phyloP scores from a whole-genome alignment of 345 rosid species.

The Sisymbrium altissimum region DNA sequence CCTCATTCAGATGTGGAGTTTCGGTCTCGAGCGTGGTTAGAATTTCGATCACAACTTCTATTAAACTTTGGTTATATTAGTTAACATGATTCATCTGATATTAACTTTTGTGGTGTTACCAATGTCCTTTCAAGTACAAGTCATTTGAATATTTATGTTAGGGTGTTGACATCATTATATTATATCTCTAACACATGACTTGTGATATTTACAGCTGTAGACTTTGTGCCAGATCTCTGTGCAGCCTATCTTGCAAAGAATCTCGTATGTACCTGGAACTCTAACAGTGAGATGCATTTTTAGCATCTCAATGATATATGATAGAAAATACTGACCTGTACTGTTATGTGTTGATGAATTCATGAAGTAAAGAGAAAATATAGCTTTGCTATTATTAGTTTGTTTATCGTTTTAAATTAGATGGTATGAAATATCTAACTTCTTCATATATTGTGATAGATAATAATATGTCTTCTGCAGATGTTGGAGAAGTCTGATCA shows the following conservation, averaged over 20 bases:
- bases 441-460: too few species aligned
- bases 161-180: conserved; percentile 1
- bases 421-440: too few species aligned
- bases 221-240: conserved; percentile 56
- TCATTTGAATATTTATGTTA: too few species aligned
- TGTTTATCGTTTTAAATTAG: too few species aligned
- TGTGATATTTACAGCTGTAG: conserved; percentile 53
- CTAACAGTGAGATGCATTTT: not conserved
- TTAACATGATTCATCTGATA: conserved; percentile 3
- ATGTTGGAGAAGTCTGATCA: conserved; percentile 50
- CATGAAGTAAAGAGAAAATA: too few species aligned
- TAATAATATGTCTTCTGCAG: conserved; percentile 43
- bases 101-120: too few species aligned
- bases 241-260: conserved; percentile 63
- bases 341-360: too few species aligned
- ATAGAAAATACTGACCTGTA: not conserved
- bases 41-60: conserved; percentile 2
- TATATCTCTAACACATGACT: conserved; percentile 34
- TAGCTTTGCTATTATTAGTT: too few species aligned
- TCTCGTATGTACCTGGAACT: conserved; percentile 51
- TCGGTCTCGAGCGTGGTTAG: conserved; percentile 61
- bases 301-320: not conserved
- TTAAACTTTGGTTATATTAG: not conserved
- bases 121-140: too few species aligned
- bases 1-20: conserved; percentile 63